These are phyloP conservation scores for Aureobasidium mangrovei DNA, from an alignment of 2,329 filamentous ascomycete genomes.

Conservation along the genomic window DNA sequence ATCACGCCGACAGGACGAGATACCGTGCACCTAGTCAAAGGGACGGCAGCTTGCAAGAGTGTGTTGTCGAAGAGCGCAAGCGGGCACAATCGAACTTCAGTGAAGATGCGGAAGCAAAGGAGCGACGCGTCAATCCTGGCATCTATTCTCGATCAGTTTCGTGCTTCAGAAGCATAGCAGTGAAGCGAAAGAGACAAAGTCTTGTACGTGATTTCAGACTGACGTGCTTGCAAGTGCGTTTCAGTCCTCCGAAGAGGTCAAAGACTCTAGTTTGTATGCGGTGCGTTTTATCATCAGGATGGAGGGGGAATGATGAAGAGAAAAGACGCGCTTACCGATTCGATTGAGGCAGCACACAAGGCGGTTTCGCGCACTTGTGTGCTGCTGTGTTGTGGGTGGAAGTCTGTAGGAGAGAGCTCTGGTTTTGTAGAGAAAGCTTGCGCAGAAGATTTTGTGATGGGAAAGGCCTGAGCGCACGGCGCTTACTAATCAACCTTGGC, in stretches of 20 bases:
- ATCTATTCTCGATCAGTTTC: neutral
- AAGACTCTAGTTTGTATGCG: conserved; percentile 80
- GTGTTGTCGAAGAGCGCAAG: neutral
- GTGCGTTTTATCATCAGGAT: conserved; percentile 11
- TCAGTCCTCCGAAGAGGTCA: conserved; percentile 71
- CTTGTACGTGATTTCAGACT: conserved; percentile 56
- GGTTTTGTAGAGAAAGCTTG: conserved; percentile 13
- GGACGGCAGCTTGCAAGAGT: neutral
- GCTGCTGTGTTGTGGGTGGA: conserved; percentile 2
- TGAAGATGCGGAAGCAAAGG: neutral
- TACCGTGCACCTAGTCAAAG: conserved; percentile 6
- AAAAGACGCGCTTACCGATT: conserved; percentile 1
- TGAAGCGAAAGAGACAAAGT: neutral
- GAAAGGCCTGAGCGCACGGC: conserved; percentile 2
- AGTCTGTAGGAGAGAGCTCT: conserved; percentile 1
- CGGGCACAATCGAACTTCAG: neutral
- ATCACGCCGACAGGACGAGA: neutral
- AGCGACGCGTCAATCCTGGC: conserved; percentile 1
- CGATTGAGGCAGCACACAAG: neutral
- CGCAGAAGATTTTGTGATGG: conserved; percentile 5
- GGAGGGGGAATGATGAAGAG: neutral
- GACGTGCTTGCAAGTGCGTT: conserved; percentile 72
- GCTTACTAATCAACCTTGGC: conserved; percentile 1
- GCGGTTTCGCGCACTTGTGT: neutral
- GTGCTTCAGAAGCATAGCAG: neutral